Evolutionary conservation across 768 basidiomycete species (phyloP), one percentile per base, ranked within the genome.

Genomic region (Suillus luteus): DNA sequence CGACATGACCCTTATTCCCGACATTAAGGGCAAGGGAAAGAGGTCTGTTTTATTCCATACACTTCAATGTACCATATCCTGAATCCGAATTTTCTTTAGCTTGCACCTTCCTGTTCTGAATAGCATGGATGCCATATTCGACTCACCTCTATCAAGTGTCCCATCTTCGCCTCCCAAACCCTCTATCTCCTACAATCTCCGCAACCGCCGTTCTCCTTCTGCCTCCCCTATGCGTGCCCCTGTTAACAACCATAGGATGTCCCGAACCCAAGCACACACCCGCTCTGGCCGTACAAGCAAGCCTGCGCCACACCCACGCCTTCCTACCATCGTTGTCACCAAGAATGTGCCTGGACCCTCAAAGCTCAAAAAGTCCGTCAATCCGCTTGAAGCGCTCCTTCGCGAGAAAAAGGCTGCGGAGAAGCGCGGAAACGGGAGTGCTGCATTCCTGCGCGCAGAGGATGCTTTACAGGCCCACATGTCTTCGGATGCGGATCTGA

Each of bases 351-450:
- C 17, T 55, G 37, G 24, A 65, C 66, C 10, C 33, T 40, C 55
- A 10, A 49, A 62, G 17, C 64, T 61, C 49, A 76, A 75, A 67
- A 72, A 65, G 44, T 49, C 64, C 12, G n/a, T n/a, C 38, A 83
- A 86, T 65, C 88, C 89, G 11, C 77, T 90, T 24, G 81, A 79
- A 57, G 80, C 76, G 1, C 79, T 89, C 37, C 70, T 88, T 44
- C 83, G 79, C 65, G 86, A 88, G 72, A 88, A 86, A 69, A 65
- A 67, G 19, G 49, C 69, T 31, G 68, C 69, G 51, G 67, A 76
- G 6, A 72, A 67, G 48, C 76, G 67, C 24, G 75, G 76, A 15
- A 76, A 78, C 33, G 81, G 80, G 49, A 72, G 55, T 15, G 74
- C 79, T 9, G 83, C 80, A 9, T 69, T 85, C 60, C 76, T 72